Percentiles rank a stretch among this genome's conserved stretches.
Conservation (phyloP, 2,329 filamentous ascomycete genomes). For the Phyllosticta citribraziliensis region DNA sequence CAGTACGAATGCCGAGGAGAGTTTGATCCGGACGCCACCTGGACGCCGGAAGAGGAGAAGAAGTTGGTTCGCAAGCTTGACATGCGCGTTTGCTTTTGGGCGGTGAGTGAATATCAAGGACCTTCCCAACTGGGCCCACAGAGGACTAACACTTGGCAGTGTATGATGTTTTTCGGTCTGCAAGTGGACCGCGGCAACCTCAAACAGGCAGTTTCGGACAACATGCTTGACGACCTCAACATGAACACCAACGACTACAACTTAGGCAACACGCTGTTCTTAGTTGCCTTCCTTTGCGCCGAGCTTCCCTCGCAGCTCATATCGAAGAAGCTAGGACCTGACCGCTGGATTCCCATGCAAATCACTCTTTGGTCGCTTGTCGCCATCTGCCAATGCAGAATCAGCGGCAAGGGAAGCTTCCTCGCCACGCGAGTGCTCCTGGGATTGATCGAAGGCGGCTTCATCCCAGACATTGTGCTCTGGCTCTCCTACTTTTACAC, state of each 20-base stretch:
- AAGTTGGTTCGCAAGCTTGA: slow-evolving; percentile 34
- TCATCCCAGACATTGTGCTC: slow-evolving; percentile 28
- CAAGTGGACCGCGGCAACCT: slow-evolving; percentile 41
- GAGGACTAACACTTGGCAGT: slow-evolving; percentile 33
- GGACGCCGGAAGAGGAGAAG: slow-evolving; percentile 41
- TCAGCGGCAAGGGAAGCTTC: slow-evolving; percentile 25
- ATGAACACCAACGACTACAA: slow-evolving; percentile 11
- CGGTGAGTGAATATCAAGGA: not conserved
- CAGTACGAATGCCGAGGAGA: slow-evolving; percentile 32
- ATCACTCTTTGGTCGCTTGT: slow-evolving; percentile 26
- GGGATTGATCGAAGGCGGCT: slow-evolving; percentile 29
- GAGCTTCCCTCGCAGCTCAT: slow-evolving; percentile 42
- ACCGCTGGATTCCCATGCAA: slow-evolving; percentile 31
- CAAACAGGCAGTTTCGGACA: slow-evolving; percentile 31
- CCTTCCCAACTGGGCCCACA: not conserved
- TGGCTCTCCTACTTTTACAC: slow-evolving; percentile 34
- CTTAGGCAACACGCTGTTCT: slow-evolving; percentile 17
- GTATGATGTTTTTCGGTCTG: slow-evolving; percentile 41
- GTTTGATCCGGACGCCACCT: slow-evolving; percentile 38
- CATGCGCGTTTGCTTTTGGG: slow-evolving; percentile 20
- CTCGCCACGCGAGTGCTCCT: slow-evolving; percentile 31
- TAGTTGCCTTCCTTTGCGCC: slow-evolving; percentile 36
- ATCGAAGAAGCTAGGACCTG: slow-evolving; percentile 43
- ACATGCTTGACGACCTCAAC: slow-evolving; percentile 31
- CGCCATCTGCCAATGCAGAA: slow-evolving; percentile 27